Percentiles rank a stretch among this genome's conserved stretches.
These are phyloP conservation scores for Trifolium subterraneum DNA, from an alignment of 306 rosid species.

Conservation along the genomic window DNA sequence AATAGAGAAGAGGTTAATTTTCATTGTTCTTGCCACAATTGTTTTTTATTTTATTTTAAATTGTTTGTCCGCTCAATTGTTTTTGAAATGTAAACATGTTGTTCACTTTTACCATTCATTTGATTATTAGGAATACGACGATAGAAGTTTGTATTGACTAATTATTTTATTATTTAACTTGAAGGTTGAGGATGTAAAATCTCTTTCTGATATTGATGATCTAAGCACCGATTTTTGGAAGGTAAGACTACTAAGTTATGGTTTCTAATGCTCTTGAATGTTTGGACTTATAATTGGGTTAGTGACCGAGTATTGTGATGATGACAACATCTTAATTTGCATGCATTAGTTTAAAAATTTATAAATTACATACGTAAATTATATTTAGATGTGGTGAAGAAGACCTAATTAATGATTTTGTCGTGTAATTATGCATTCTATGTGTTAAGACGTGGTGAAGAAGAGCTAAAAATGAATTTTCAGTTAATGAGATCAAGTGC, in stretches of 20 bases:
- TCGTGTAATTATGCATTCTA: background rate
- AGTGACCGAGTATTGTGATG: conserved; percentile 9
- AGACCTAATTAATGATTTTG: conserved; percentile 10
- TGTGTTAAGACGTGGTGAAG: background rate
- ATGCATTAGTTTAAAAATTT: conserved; percentile 6
- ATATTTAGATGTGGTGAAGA: too few relatives aligned
- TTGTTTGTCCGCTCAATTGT: background rate
- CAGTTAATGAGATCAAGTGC: background rate
- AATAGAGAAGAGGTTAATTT: conserved; percentile 64
- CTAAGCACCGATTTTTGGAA: conserved; percentile 53
- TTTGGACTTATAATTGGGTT: conserved; percentile 27
- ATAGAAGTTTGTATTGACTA: conserved; percentile 16
- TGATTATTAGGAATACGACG: background rate
- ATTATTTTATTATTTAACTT: conserved; percentile 17
- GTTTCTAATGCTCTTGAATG: conserved; percentile 21
- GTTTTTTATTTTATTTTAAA: background rate
- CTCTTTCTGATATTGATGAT: conserved; percentile 56
- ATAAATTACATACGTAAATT: background rate
- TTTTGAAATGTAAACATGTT: conserved; percentile 1
- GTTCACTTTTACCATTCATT: background rate
- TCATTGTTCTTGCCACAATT: background rate
- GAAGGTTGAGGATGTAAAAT: conserved; percentile 53
- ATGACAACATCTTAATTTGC: conserved; percentile 16
- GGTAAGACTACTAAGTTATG: conserved; percentile 36
- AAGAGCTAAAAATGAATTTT: background rate